Conservation (phyloP, 345 rosid species). For the Syzygium aromaticum region DNA sequence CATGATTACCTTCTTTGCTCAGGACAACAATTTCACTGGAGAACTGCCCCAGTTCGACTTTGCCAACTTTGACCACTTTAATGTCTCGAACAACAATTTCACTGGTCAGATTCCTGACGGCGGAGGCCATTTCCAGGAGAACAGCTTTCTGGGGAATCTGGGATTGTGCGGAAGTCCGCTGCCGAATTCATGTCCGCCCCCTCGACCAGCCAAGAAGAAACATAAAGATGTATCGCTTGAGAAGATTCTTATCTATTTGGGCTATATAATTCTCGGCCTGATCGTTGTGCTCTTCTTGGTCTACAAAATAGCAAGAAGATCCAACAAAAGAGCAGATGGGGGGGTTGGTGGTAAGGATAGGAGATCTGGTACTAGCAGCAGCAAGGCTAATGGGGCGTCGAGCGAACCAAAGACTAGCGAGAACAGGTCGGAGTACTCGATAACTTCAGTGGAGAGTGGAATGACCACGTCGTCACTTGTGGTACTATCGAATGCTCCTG, state of each 20-base stretch:
- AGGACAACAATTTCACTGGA: constrained; percentile 38
- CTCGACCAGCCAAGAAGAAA: constrained; percentile 5
- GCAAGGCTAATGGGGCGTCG: constrained; percentile 8
- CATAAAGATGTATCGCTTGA: constrained; percentile 6
- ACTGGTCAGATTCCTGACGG: constrained; percentile 44
- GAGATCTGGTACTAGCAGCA: constrained; percentile 1
- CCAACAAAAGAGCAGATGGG: constrained; percentile 4
- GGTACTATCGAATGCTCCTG: constrained; percentile 33
- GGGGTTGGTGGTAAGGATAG: neutral
- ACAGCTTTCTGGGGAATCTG: constrained; percentile 40
- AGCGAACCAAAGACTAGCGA: constrained; percentile 6
- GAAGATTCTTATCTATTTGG: constrained; percentile 27
- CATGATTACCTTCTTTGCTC: constrained; percentile 25
- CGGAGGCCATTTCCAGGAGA: constrained; percentile 17
- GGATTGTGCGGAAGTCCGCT: constrained; percentile 34
- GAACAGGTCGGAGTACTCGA: constrained; percentile 36
- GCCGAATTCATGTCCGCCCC: constrained; percentile 24
- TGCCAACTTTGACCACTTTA: constrained; percentile 29
- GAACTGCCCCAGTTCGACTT: constrained; percentile 35
- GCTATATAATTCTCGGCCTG: constrained; percentile 25
- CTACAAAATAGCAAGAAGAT: constrained; percentile 13
- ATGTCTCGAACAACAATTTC: constrained; percentile 53
- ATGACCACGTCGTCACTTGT: constrained; percentile 23
- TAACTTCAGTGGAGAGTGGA: constrained; percentile 30
- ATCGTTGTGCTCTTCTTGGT: constrained; percentile 10